phyloP scores from a whole-genome alignment of 495 filamentous ascomycete species.

The Saxophila tyrrhenica region DNA sequence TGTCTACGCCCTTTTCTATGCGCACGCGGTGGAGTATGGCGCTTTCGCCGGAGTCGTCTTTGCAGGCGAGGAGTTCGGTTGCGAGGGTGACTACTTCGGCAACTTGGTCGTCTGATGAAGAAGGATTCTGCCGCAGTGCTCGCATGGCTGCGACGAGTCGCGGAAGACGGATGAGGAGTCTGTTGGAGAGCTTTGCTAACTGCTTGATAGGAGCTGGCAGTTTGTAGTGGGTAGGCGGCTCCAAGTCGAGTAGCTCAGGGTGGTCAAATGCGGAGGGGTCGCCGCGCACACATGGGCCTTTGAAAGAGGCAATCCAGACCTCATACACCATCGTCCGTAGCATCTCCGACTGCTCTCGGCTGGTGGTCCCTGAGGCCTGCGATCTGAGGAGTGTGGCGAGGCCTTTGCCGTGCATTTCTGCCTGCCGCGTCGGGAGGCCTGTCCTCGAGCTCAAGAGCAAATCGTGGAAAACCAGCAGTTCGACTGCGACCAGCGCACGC shows the following conservation, averaged over 20 bases:
- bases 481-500: background rate
- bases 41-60: background rate
- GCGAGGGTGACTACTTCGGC: background rate
- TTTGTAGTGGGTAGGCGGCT: background rate
- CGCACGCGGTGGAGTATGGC: background rate
- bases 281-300: background rate
- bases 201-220: background rate
- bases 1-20: background rate
- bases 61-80: background rate
- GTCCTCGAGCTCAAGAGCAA: background rate
- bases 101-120: background rate
- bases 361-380: background rate
- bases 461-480: background rate
- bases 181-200: background rate
- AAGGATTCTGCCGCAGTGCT: background rate
- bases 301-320: background rate
- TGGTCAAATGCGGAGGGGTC: background rate
- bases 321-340: background rate
- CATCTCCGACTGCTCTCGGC: background rate
- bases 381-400: background rate
- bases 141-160: background rate
- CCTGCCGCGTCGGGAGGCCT: background rate
- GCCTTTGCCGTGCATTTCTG: background rate
- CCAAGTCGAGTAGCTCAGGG: background rate
- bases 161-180: background rate